These are phyloP conservation scores for Lichina pygmaea DNA, from an alignment of 495 filamentous ascomycete species.

Conservation along the genomic window DNA sequence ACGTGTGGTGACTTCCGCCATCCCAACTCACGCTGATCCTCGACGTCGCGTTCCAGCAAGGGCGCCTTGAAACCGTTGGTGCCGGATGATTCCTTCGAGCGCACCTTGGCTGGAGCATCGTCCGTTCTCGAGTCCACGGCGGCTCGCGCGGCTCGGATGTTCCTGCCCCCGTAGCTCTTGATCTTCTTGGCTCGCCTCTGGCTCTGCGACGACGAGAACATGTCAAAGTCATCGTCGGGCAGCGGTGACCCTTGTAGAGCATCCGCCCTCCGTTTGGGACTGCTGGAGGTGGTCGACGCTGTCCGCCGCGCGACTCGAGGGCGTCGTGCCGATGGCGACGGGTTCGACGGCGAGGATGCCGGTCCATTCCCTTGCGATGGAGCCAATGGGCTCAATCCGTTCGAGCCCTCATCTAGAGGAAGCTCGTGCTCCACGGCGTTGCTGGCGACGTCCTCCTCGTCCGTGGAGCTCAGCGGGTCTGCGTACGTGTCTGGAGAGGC, in stretches of 20 bases:
- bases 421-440: too few species aligned
- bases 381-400: too few species aligned
- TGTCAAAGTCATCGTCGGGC: background rate
- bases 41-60: background rate
- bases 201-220: background rate
- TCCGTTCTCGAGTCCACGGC: too few species aligned
- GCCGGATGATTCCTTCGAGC: background rate
- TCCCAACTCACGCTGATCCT: background rate
- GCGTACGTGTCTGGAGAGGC: background rate
- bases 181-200: background rate
- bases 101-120: too few species aligned
- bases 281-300: background rate
- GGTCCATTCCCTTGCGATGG: too few species aligned
- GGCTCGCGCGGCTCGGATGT: too few species aligned
- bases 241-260: background rate
- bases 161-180: background rate
- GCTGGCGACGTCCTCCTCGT: background rate
- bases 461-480: constrained; percentile 1
- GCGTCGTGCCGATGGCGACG: background rate
- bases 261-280: background rate
- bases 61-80: background rate
- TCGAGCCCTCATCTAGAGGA: too few species aligned
- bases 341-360: background rate
- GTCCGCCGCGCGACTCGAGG: background rate
- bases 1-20: background rate